Conservation (phyloP, 768 basidiomycete genomes). For the Tylopilus felleus region DNA sequence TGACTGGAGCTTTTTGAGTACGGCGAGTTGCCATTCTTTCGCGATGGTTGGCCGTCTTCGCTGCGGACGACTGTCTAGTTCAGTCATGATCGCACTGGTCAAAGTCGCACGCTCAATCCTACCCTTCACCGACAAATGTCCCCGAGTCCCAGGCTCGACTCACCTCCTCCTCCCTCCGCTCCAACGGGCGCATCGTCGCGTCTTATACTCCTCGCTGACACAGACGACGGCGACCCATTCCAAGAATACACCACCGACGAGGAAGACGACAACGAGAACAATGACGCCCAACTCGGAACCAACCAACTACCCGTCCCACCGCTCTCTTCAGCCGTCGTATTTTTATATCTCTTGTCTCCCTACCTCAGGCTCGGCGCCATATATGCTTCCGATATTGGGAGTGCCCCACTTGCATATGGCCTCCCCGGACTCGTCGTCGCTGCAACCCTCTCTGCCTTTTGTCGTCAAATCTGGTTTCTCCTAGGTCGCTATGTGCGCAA, state of each 20-base stretch:
- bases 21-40: slow-evolving; percentile 28
- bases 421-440: slow-evolving; percentile 50
- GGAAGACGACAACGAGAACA: slow-evolving; percentile 37
- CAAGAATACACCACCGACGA: slow-evolving; percentile 43
- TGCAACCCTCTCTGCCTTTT: slow-evolving; percentile 56
- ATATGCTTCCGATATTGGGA: slow-evolving; percentile 45
- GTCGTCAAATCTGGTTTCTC: slow-evolving; percentile 73
- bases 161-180: not conserved
- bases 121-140: slow-evolving; percentile 6
- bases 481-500: slow-evolving; percentile 69
- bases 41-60: slow-evolving; percentile 17
- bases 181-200: slow-evolving; percentile 41
- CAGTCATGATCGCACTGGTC: slow-evolving; percentile 2
- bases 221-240: slow-evolving; percentile 38
- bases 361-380: slow-evolving; percentile 72
- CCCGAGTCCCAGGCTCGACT: slow-evolving; percentile 11
- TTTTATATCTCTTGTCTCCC: slow-evolving; percentile 67
- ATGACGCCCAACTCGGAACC: slow-evolving; percentile 4
- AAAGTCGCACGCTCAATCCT: slow-evolving; percentile 18
- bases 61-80: not conserved
- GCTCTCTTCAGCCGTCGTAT: slow-evolving; percentile 53
- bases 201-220: slow-evolving; percentile 61
- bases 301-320: slow-evolving; percentile 36
- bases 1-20: slow-evolving; percentile 26
- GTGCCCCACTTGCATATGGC: slow-evolving; percentile 46